Base-by-base conservation (phyloP, 2,329 filamentous ascomycete genomes). In the Hysterium pulicare region DNA sequence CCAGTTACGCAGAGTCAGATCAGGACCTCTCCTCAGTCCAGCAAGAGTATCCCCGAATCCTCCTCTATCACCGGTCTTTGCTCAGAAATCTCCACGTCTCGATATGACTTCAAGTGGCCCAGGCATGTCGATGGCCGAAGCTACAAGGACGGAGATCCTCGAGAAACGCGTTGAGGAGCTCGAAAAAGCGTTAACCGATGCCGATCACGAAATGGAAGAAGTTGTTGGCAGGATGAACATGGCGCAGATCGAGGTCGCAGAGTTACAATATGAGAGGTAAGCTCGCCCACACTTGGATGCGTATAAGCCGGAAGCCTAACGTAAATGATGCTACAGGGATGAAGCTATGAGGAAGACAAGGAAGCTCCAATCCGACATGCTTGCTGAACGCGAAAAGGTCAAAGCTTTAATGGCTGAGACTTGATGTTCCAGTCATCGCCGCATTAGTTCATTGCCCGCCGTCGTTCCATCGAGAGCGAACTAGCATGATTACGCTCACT, bases 161-260 rank as follows among this genome's bases (percentile, higher is more conserved):
- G 86, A 90, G 62, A 79, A 81, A 46, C 83, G 86, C 47, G 87
- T 97, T 6, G 73, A 81, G 43, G 89, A 95, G 68, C 80, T 98
- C 2, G 93, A 98, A 72, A 83, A 81, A 56, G 85, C 90, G 13
- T 74, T 94, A 10, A 70, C 77, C 4, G 80, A 88, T 50, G 86
- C 88, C 13, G 88, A 93, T 57, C 72, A 73, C 38, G 87, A 91
- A 69, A 91, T 93, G 86, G 82, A 88, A 60, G 83, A 88, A 65
- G 87, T 93, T 6, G 86, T 94, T 6, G 76, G 83, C 46, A 78
- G 85, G 49, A 91, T 94, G 83, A 91, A 88, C 68, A 74, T 76
- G 54, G 86, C 87, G 8, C 87, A 93, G 70, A 87, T 90, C 55
- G 86, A 90, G 68, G 87, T 93, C 43, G 81, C 86, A 58, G 80